These are phyloP conservation scores for Whalleya microplaca DNA, from an alignment of 2,329 filamentous ascomycete species.

Conservation along the genomic window DNA sequence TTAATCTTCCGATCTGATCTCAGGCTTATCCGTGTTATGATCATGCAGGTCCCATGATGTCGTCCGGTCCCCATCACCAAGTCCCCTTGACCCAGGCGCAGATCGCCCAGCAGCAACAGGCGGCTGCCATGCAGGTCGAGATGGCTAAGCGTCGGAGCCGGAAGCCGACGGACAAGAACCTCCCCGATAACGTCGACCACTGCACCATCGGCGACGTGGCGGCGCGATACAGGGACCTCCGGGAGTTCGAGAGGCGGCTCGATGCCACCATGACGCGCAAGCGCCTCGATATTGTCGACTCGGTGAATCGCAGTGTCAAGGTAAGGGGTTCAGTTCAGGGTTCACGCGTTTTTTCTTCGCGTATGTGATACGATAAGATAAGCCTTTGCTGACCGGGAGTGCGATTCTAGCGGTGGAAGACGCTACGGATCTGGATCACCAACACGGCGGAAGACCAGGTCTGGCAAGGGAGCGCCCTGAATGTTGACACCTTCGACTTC, in stretches of 20 bases:
- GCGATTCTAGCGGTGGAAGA: conserved; percentile 72
- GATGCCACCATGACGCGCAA: conserved; percentile 96
- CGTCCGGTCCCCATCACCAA: conserved; percentile 54
- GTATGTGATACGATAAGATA: no score
- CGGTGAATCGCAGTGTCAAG: conserved; percentile 74
- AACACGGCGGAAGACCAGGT: conserved; percentile 94
- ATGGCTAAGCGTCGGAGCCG: conserved; percentile 78
- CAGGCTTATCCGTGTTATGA: conserved; percentile 4
- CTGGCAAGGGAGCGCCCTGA: conserved; percentile 77
- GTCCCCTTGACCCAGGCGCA: conserved; percentile 59
- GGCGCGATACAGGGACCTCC: conserved; percentile 78
- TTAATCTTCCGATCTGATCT: conserved; percentile 23
- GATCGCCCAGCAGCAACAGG: conserved; percentile 55
- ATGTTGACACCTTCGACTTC: conserved; percentile 81
- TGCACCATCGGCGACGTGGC: conserved; percentile 81
- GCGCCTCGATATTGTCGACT: conserved; percentile 86
- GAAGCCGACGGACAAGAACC: conserved; percentile 92
- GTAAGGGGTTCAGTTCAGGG: conserved; percentile 45
- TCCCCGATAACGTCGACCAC: conserved; percentile 87
- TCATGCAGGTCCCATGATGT: conserved; percentile 58
- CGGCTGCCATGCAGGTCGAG: conserved; percentile 58
- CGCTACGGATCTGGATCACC: conserved; percentile 89
- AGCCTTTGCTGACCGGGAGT: conserved; percentile 16
- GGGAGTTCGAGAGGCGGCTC: conserved; percentile 83
- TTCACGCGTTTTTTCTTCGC: no score